Evolutionary conservation across 2,329 filamentous ascomycete species (phyloP).

Genomic region (Teratosphaeria zuluensis): DNA sequence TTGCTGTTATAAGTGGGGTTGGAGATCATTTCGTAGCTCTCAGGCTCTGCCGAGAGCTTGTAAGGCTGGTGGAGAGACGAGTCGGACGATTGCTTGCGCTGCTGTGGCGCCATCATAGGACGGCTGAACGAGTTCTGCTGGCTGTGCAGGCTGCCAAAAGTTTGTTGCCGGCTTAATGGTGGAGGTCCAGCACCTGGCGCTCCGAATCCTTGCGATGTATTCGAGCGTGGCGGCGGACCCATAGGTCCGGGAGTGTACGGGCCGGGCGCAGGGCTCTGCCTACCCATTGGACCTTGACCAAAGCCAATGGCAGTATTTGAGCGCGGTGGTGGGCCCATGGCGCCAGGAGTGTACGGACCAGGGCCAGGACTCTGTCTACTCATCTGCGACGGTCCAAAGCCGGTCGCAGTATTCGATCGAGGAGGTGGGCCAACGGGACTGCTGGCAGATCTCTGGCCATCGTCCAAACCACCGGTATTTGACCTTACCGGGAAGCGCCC

Average conservation of each 20-base stretch:
- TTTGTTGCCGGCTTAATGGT: background rate
- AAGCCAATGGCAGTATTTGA: conserved; percentile 12
- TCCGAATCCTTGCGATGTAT: conserved; percentile 18
- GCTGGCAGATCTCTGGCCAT: background rate
- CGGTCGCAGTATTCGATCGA: background rate
- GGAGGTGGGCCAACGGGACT: background rate
- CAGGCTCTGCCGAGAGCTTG: conserved; percentile 1
- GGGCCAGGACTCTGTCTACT: background rate
- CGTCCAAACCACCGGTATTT: background rate
- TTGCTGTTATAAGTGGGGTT: conserved; percentile 8
- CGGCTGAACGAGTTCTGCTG: conserved; percentile 16
- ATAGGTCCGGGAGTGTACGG: background rate
- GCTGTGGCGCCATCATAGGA: conserved; percentile 2
- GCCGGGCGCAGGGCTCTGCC: background rate
- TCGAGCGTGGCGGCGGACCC: conserved; percentile 8
- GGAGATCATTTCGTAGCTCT: conserved; percentile 25
- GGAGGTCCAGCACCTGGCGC: background rate
- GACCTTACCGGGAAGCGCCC: background rate
- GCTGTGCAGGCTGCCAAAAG: conserved; percentile 16
- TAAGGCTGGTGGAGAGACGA: background rate
- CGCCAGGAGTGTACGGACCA: background rate
- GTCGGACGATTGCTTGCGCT: background rate
- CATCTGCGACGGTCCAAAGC: background rate
- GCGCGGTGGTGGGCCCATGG: conserved; percentile 4
- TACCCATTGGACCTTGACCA: background rate